phyloP scores from a whole-genome alignment of 768 basidiomycete genomes.

The Lentinula aciculospora region DNA sequence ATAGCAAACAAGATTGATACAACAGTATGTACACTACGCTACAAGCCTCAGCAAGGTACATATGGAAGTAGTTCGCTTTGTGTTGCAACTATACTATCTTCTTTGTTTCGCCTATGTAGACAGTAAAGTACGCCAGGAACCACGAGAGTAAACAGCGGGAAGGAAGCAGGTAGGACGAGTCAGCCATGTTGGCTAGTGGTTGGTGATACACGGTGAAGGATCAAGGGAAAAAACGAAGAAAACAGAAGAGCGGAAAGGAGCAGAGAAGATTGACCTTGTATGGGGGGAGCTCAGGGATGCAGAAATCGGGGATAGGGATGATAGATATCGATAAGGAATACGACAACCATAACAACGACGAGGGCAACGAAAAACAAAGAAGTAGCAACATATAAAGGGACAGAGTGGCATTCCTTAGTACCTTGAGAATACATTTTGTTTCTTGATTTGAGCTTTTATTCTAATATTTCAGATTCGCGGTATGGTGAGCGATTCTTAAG shows the following conservation, averaged over 20 bases:
- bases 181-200: too few relatives aligned
- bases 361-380: neutral
- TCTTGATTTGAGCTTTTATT: neutral
- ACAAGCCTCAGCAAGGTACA: too few relatives aligned
- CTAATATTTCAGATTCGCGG: neutral
- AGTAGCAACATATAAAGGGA: neutral
- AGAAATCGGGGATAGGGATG: neutral
- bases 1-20: too few relatives aligned
- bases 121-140: neutral
- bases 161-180: neutral
- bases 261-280: neutral
- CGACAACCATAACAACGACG: neutral
- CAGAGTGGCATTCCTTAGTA: neutral
- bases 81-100: neutral
- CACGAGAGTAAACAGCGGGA: neutral
- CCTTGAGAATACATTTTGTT: neutral
- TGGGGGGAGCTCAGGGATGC: neutral
- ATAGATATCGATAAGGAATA: constrained; percentile 5
- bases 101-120: neutral
- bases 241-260: neutral
- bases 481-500: neutral
- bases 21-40: too few relatives aligned
- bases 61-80: neutral
- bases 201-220: neutral
- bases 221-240: too few relatives aligned